Base-by-base conservation (phyloP, 2,329 filamentous ascomycete species). In the Malbranchea zuffiana region DNA sequence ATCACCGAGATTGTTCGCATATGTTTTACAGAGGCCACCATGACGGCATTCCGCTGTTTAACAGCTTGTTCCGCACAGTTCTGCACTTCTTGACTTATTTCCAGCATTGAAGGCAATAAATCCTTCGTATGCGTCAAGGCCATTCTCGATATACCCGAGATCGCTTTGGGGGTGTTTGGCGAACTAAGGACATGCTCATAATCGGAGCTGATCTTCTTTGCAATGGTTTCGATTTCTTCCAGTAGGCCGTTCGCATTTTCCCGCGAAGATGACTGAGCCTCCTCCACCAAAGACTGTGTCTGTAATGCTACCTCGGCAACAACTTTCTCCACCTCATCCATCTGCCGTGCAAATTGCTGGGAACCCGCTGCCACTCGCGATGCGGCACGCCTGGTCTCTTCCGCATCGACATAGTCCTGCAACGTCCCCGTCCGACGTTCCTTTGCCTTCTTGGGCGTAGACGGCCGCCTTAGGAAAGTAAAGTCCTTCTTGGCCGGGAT, bases 191-290 rank as follows among this genome's bases (percentile, higher is more conserved):
- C 75, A 46, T 83, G 79, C 47, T 86, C 80, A 52, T 85, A 83
- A 58, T 96, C 90, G 4, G 80, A 82, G 32, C 79, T 77, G 33
- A 98, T 82, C 60, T 95, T 95, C 50, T 78, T 85, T 35, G 79
- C 78, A 38, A 96, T 70, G 0, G 83, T 80, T 53, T 88, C 80
- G 28, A 96, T 85, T 55, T 96, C 90, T 43, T 85, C 74, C 33
- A 90, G 67, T 5, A 94, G 65, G 44, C 80, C 76, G 15, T 66
- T 60, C 4, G 80, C 71, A 46, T 87, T 82, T 32, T 75, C 69
- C 31, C 76, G 54, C 4, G 71, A 15, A 69, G 80, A 32, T 68
- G 72, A 40, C 54, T 66, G 47, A 64, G 51, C 48, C 16, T 56
- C 51, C 20, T 58, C 53, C 18, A 61, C 43, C 32, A 65, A 44